Base-by-base conservation (phyloP, 2,329 filamentous ascomycete genomes). In the Ceratocystis variospora region DNA sequence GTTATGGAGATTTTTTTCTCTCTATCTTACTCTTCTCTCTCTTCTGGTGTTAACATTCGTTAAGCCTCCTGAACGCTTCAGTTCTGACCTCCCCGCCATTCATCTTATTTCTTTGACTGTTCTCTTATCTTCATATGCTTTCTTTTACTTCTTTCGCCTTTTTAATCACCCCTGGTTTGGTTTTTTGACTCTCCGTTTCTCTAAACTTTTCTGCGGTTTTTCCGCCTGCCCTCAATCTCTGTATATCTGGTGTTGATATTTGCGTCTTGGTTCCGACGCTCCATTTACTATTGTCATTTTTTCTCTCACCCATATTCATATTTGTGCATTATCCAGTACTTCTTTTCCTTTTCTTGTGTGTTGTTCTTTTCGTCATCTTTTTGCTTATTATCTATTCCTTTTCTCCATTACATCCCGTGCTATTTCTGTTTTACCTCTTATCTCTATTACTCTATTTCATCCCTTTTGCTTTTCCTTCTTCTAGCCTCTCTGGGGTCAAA, bases 21-120 rank as follows among this genome's bases (percentile, higher is more conserved):
- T 53, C 57, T 67, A 64, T n/a, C 15, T 61, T 61, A 17, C 33
- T 61, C 12, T 62, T 66, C 25, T 61, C 63, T 61, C 17, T 33
- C 41, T 12, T 41, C 3, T 41, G 37, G 37, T 41, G 37, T 41
- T 41, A 41, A 12, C 37, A 15, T 41, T 41, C 37, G 37, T 41
- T 41, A 41, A 41, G 12, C 17, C n/a, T 19, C 8, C 19, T 22
- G 8, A 28, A 33, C 33, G 45, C 37, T 57, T 53, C 15, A 19
- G 19, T 53, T 53, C 25, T 28, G 8, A 8, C 19, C 5, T 53
- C 25, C n/a, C 22, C 41, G 15, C 62, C 46, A n/a, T 64, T 53
- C 25, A 17, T 55, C 19, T 12, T 53, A 31, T 31, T 64, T 50
- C 19, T 25, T 63, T 61, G 44, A 25, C 25, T 33, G 33, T 22